Percentiles rank a stretch among this genome's conserved stretches.
phyloP scores from a whole-genome alignment of 805 yeast genomes.

The Torulaspora gathmanii region DNA sequence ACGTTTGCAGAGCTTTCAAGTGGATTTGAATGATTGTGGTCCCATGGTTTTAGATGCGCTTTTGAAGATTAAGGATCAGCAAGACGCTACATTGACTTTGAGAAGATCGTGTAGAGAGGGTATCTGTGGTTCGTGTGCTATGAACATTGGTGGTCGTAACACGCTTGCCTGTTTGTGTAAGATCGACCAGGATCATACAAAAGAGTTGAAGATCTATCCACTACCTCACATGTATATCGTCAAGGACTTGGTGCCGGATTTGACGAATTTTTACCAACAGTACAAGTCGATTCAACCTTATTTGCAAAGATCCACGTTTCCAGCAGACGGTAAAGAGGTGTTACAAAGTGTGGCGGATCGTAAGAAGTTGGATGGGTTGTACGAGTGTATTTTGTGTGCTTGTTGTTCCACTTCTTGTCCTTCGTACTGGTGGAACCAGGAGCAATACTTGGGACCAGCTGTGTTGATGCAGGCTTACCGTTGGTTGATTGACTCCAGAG shows the following conservation, averaged over 20 bases:
- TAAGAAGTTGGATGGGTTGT: conserved; percentile 91
- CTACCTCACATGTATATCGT: conserved; percentile 98
- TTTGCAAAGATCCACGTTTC: conserved; percentile 71
- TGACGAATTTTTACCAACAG: conserved; percentile 96
- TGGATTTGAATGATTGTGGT: conserved; percentile 88
- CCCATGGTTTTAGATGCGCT: conserved; percentile 98
- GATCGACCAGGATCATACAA: conserved; percentile 72
- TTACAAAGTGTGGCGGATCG: conserved; percentile 89
- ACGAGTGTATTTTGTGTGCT: conserved; percentile 97
- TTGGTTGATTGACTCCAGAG: conserved; percentile 97
- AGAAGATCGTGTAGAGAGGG: conserved; percentile 99
- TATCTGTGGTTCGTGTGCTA: conserved; percentile 98
- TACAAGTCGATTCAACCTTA: conserved; percentile 97
- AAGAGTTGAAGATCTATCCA: conserved; percentile 86
- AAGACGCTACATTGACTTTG: conserved; percentile 90
- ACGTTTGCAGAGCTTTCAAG: conserved; percentile 69
- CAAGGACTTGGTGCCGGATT: conserved; percentile 94
- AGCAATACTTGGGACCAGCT: conserved; percentile 97
- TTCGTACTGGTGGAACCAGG: conserved; percentile 99
- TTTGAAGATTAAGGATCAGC: conserved; percentile 91
- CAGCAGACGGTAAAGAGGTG: conserved; percentile 89
- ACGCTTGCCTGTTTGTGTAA: conserved; percentile 95
- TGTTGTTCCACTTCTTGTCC: conserved; percentile 99
- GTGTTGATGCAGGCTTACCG: conserved; percentile 98
- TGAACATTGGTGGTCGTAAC: conserved; percentile 98